Evolutionary conservation across 2,329 filamentous ascomycete genomes (phyloP).

Genomic region (Bipolaris victoriae): DNA sequence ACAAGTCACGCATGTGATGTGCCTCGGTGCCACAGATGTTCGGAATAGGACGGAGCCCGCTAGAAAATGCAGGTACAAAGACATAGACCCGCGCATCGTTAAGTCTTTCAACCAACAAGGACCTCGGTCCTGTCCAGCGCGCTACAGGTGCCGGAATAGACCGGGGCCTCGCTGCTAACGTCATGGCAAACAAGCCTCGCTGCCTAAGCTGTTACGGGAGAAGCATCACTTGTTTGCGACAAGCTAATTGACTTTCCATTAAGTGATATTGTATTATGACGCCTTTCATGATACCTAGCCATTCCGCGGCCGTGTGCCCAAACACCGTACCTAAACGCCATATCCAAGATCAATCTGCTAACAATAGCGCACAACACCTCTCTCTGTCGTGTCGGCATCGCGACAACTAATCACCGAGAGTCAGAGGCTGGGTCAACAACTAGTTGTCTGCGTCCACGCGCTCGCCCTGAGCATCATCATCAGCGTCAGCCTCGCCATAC

Average conservation of each 20-base stretch:
- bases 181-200: neutral
- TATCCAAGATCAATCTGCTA: conserved; percentile 6
- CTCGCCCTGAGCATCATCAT: conserved; percentile 51
- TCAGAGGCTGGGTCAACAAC: neutral
- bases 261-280: conserved; percentile 33
- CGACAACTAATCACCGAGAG: neutral
- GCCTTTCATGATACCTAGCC: conserved; percentile 26
- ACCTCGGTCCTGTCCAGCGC: conserved; percentile 6
- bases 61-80: conserved; percentile 16
- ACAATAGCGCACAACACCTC: neutral
- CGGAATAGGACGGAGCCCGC: conserved; percentile 9
- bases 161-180: conserved; percentile 6
- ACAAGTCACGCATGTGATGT: neutral
- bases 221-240: conserved; percentile 1
- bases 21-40: conserved; percentile 10
- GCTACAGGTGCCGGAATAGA: conserved; percentile 10
- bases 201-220: neutral
- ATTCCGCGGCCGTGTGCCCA: conserved; percentile 46
- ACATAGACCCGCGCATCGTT: conserved; percentile 4
- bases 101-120: conserved; percentile 2
- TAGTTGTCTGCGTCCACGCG: conserved; percentile 48
- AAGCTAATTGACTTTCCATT: conserved; percentile 12
- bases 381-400: neutral
- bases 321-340: conserved; percentile 34
- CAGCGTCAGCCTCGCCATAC: conserved; percentile 48